Percentiles rank a stretch among this genome's conserved stretches.
phyloP scores from a whole-genome alignment of 768 basidiomycete genomes.

The Boletus barrowsii region DNA sequence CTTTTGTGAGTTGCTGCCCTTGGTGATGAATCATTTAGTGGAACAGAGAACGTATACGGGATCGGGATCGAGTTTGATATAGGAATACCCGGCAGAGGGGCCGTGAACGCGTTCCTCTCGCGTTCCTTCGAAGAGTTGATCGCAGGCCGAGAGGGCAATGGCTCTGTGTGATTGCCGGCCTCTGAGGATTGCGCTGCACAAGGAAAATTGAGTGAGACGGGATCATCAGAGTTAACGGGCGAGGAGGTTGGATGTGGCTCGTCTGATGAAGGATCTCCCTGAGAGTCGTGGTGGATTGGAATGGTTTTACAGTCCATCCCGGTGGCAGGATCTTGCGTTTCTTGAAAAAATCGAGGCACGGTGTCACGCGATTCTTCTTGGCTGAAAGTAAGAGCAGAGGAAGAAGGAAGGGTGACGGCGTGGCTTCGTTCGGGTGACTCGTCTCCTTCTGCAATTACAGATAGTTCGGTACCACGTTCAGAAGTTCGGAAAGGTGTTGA shows the following conservation, averaged over 20 bases:
- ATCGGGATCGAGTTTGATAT: conserved; percentile 5
- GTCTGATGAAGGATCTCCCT: conserved; percentile 18
- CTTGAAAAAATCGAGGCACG: not conserved
- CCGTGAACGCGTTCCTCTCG: conserved; percentile 23
- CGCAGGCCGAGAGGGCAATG: conserved; percentile 11
- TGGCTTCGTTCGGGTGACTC: conserved; percentile 46
- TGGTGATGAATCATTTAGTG: conserved; percentile 35
- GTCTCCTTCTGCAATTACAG: conserved; percentile 71
- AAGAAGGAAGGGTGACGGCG: not conserved
- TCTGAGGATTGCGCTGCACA: conserved; percentile 5
- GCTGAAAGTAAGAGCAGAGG: not conserved
- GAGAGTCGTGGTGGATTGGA: not conserved
- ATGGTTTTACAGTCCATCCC: not conserved
- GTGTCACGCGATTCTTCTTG: not conserved
- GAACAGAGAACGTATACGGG: conserved; percentile 29
- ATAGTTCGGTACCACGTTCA: conserved; percentile 46
- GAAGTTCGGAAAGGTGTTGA: conserved; percentile 20
- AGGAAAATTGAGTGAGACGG: conserved; percentile 39
- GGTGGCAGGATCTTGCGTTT: not conserved
- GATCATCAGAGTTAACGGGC: conserved; percentile 37
- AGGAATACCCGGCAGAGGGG: conserved; percentile 19
- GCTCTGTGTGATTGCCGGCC: conserved; percentile 15
- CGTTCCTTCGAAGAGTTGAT: conserved; percentile 1
- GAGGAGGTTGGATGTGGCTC: conserved; percentile 20
- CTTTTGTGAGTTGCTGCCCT: conserved; percentile 36